Evolutionary conservation across 495 filamentous ascomycete genomes (phyloP).

Genomic region (Viridothelium virens): DNA sequence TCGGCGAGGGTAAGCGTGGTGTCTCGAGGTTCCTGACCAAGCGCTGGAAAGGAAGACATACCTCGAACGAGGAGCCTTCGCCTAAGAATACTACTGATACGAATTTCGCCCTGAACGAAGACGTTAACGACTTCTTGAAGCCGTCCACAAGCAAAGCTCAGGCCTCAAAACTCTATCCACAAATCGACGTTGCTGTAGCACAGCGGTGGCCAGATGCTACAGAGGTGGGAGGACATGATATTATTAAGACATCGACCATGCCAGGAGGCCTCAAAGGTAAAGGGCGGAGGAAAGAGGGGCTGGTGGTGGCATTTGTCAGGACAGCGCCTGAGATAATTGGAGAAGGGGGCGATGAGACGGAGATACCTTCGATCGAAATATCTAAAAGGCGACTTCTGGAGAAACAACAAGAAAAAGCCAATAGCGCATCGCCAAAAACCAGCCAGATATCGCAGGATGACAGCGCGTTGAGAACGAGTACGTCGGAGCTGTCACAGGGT

Average conservation of each 20-base stretch:
- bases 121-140: conserved; percentile 38
- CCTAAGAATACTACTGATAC: background rate
- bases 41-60: conserved; percentile 12
- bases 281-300: conserved; percentile 46
- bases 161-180: conserved; percentile 22
- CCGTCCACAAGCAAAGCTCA: conserved; percentile 34
- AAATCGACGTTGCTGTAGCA: conserved; percentile 35
- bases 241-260: conserved; percentile 11
- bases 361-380: conserved; percentile 60
- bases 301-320: conserved; percentile 64
- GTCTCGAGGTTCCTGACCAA: conserved; percentile 18
- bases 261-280: conserved; percentile 6
- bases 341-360: conserved; percentile 76
- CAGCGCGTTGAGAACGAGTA: background rate
- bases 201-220: conserved; percentile 34
- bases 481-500: background rate
- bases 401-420: background rate
- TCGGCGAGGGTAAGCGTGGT: conserved; percentile 17
- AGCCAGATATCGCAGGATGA: conserved; percentile 5
- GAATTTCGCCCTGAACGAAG: conserved; percentile 30
- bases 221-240: conserved; percentile 22
- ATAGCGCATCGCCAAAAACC: background rate
- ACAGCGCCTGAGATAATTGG: conserved; percentile 69
- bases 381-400: conserved; percentile 39
- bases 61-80: conserved; percentile 2